Base-by-base conservation (phyloP, 208 protist species). In the Wallacemonas sp. region DNA sequence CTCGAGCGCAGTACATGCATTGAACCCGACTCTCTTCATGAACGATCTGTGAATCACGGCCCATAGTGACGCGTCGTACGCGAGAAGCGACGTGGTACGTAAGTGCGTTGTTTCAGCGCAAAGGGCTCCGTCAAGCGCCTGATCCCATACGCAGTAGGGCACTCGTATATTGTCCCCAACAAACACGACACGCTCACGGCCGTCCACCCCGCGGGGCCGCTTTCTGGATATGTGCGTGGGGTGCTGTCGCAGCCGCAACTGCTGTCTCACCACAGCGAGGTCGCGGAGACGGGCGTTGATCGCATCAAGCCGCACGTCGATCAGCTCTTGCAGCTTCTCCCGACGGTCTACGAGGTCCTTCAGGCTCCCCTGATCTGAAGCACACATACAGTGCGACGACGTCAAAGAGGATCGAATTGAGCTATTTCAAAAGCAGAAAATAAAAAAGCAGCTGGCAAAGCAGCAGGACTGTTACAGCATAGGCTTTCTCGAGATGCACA, bases 1-100 rank as follows among this genome's bases (percentile, higher is more conserved):
- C 64, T 62, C 64, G 59, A 75, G 63, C 21, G 47, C 34, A 17
- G 62, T 46, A 21, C 24, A 46, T n/a, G 19, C 39, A 4, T 11
- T 12, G 22, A 28, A 34, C n/a, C 41, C 56, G 4, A 49, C 12
- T 9, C 28, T 33, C 5, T 2, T 17, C 3, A 19, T 24, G 15
- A 58, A 27, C 8, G 28, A 3, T 0, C 2, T 8, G n/a, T n/a
- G 30, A 3, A 58, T 31, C 17, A 6, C 30, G 15, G 26, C 8
- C 51, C 51, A 58, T 8, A n/a, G 8, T 24, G 30, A n/a, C 19
- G 22, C 51, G 30, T 58, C 28, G 24, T 27, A 58, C 3, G 31
- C 19, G 3, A 21, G 30, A 0, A 58, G 11, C 30, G 5, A 14
- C 6, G 51, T 6, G 30, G 51, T 38, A 42, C 51, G 30, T 3